A percentile compares a stretch with the other conserved stretches of the same genome.
Evolutionary conservation across 2,329 filamentous ascomycete species (phyloP).

Genomic region (Fusarium incarnatum): DNA sequence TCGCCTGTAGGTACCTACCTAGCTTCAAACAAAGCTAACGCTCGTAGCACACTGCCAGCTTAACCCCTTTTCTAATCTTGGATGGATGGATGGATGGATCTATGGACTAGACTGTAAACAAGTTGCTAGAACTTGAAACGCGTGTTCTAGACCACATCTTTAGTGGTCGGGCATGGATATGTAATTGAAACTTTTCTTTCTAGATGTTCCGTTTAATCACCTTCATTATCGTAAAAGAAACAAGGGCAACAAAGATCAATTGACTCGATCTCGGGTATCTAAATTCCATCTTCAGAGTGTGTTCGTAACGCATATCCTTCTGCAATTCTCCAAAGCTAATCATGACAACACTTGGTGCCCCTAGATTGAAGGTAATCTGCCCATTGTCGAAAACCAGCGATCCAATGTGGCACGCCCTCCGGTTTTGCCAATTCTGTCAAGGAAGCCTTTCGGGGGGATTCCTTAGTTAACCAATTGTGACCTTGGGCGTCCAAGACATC

Average conservation of each 20-base stretch:
- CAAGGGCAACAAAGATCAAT: not conserved
- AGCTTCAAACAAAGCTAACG: constrained; percentile 36
- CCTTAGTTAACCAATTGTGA: constrained; percentile 37
- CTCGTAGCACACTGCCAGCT: constrained; percentile 3
- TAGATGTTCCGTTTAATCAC: not conserved
- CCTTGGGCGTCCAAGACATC: constrained; percentile 39
- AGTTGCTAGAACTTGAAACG: constrained; percentile 30
- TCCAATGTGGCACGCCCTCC: constrained; percentile 38
- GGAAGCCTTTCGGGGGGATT: constrained; percentile 37
- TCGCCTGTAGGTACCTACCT: constrained; percentile 1
- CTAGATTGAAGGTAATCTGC: constrained; percentile 34
- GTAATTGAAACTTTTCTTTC: constrained; percentile 3
- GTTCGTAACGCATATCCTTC: constrained; percentile 9
- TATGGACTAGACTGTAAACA: not conserved
- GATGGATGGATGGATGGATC: constrained; percentile 12
- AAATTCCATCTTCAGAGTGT: constrained; percentile 12
- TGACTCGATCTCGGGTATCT: constrained; percentile 31
- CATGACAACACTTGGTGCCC: not conserved
- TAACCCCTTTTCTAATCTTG: constrained; percentile 32
- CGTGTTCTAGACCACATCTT: constrained; percentile 24
- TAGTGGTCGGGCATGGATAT: not conserved
- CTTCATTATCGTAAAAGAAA: not conserved
- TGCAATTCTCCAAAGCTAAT: not conserved
- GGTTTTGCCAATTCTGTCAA: constrained; percentile 35
- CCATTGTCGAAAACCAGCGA: constrained; percentile 39